Percentiles rank a stretch among this genome's conserved stretches.
Evolutionary conservation across 1,284 basidiomycete species (phyloP).

Genomic region (Naganishia albida): DNA sequence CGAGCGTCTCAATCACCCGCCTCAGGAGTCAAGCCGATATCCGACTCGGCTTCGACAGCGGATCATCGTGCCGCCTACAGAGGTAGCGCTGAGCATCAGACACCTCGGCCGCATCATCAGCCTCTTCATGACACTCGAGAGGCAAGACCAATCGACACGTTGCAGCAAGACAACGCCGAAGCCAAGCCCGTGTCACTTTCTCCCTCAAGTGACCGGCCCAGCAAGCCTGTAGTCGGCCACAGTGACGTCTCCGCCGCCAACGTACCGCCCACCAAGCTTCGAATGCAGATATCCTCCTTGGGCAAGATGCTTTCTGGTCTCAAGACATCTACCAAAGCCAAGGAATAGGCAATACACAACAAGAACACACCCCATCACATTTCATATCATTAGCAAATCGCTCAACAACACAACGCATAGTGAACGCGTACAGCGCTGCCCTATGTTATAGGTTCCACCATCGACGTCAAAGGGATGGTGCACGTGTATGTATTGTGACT

Average conservation of each 20-base stretch:
- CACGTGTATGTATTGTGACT: neutral
- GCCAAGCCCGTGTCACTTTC: neutral
- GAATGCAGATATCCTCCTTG: conserved; percentile 45
- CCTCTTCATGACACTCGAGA: neutral
- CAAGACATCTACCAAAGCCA: conserved; percentile 39
- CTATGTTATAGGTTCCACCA: neutral
- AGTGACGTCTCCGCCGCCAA: neutral
- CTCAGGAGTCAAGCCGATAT: neutral
- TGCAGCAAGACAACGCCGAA: neutral
- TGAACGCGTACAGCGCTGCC: too few relatives aligned
- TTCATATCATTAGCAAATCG: neutral
- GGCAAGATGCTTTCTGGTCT: conserved; percentile 53
- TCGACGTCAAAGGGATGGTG: neutral
- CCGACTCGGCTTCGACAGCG: too few relatives aligned
- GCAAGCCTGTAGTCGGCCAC: neutral
- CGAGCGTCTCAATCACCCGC: too few relatives aligned
- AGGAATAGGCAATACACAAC: conserved; percentile 12
- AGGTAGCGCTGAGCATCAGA: neutral
- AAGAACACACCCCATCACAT: too few relatives aligned
- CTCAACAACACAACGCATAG: neutral
- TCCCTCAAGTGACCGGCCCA: neutral
- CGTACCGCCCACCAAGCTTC: conserved; percentile 27
- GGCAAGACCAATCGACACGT: neutral
- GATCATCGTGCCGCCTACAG: too few relatives aligned
- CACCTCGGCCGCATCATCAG: conserved; percentile 6